Conservation (phyloP, 2,329 filamentous ascomycete genomes). For the Aspergillus quadricinctus region DNA sequence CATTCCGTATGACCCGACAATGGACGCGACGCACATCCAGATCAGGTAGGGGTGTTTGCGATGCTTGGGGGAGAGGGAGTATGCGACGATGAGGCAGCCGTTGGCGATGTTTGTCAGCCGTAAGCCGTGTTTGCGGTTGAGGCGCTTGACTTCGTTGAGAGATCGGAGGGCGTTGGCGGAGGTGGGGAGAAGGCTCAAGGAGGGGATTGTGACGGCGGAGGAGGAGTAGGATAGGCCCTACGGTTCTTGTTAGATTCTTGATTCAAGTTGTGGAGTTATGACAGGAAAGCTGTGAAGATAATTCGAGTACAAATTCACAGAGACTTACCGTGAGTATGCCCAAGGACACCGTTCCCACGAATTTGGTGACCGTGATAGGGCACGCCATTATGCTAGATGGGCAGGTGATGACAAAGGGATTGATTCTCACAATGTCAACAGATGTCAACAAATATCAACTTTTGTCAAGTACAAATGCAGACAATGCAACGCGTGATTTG, state of each 20-base stretch:
- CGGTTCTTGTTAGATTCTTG: constrained; percentile 9
- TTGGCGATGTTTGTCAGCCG: constrained; percentile 65
- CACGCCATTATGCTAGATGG: constrained; percentile 54
- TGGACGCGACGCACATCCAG: constrained; percentile 68
- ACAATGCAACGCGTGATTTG: not conserved
- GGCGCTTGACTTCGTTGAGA: constrained; percentile 62
- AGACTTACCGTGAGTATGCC: constrained; percentile 77
- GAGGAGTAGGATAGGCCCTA: constrained; percentile 88
- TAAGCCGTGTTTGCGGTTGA: constrained; percentile 62
- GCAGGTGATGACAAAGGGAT: not conserved
- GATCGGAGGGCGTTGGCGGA: constrained; percentile 66
- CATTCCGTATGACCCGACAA: constrained; percentile 48
- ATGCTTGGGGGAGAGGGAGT: constrained; percentile 67
- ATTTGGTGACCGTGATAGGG: constrained; percentile 77
- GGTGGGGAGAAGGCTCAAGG: constrained; percentile 74
- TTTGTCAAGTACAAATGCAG: not conserved
- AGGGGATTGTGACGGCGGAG: constrained; percentile 70
- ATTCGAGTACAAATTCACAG: not conserved
- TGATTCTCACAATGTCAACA: not conserved
- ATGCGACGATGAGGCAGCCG: constrained; percentile 71
- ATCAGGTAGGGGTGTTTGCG: constrained; percentile 84
- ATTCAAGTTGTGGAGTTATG: not conserved
- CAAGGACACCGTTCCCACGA: constrained; percentile 84
- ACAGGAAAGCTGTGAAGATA: not conserved
- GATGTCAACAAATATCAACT: not conserved